Evolutionary conservation across 306 rosid genomes (phyloP).

Genomic region (Begonia fuchsioides): DNA sequence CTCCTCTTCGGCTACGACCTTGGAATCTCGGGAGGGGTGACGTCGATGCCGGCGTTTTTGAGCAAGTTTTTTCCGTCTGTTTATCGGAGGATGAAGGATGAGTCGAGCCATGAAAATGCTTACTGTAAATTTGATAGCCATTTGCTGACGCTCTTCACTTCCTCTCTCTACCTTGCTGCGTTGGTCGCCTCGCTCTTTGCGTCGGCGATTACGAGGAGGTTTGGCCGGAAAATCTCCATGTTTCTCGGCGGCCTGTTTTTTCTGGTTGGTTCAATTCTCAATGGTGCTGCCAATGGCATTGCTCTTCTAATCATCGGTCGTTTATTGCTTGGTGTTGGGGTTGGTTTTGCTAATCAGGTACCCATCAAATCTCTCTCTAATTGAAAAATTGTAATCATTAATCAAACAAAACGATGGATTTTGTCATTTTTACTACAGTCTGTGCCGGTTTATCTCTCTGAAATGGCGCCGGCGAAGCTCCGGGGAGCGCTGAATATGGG

Average conservation of each 20-base stretch:
- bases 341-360: conserved; percentile 55
- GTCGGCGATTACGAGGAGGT: conserved; percentile 24
- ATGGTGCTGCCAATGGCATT: conserved; percentile 26
- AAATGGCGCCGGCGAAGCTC: conserved; percentile 28
- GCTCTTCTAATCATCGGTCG: conserved; percentile 29
- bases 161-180: conserved; percentile 48
- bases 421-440: conserved; percentile 15
- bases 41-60: conserved; percentile 24
- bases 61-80: conserved; percentile 30
- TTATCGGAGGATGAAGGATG: conserved; percentile 25
- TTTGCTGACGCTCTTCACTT: conserved; percentile 41
- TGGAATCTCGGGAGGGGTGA: conserved; percentile 31
- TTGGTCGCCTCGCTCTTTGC: conserved; percentile 42
- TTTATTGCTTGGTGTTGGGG: conserved; percentile 47
- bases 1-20: conserved; percentile 31
- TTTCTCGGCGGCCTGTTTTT: conserved; percentile 35
- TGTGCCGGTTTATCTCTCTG: conserved; percentile 33
- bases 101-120: conserved; percentile 18
- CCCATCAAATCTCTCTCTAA: not conserved
- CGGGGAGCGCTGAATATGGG: conserved; percentile 49
- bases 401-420: no score
- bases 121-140: conserved; percentile 57
- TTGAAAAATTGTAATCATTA: no score
- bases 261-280: conserved; percentile 29
- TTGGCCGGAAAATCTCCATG: conserved; percentile 33